Conservation (phyloP, 2,329 filamentous ascomycete species). For the Clonostachys rhizophaga region DNA sequence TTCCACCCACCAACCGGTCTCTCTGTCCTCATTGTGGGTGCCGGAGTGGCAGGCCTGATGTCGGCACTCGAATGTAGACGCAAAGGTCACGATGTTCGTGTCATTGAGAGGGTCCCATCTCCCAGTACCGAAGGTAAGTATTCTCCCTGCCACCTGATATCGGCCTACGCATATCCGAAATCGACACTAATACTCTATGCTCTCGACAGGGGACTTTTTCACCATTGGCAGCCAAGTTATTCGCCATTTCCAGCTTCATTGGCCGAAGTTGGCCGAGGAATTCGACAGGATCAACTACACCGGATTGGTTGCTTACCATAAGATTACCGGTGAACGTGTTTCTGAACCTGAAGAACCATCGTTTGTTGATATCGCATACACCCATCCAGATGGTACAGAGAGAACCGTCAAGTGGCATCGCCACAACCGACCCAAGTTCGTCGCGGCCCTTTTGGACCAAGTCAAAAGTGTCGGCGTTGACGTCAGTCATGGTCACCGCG, state of each 20-base stretch:
- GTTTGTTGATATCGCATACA: not conserved
- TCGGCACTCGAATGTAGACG: slow-evolving; percentile 59
- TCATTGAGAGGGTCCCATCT: slow-evolving; percentile 53
- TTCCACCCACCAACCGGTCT: not conserved
- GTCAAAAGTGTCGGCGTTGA: slow-evolving; percentile 50
- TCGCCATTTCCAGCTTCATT: no score
- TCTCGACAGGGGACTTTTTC: slow-evolving; percentile 54
- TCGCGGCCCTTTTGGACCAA: slow-evolving; percentile 41
- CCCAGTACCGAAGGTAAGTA: slow-evolving; percentile 32
- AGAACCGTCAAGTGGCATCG: slow-evolving; percentile 27
- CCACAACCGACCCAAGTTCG: slow-evolving; percentile 29
- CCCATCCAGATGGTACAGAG: no score
- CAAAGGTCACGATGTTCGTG: slow-evolving; percentile 52
- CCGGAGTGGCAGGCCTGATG: slow-evolving; percentile 58
- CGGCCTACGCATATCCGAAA: not conserved
- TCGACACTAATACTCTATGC: not conserved
- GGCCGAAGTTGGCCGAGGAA: no score
- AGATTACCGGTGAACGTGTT: no score
- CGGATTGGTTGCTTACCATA: no score
- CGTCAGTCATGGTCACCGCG: slow-evolving; percentile 45
- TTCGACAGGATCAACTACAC: no score
- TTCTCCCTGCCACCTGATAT: not conserved
- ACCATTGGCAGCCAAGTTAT: slow-evolving; percentile 17
- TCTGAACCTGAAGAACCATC: no score
- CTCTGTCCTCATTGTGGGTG: slow-evolving; percentile 5